A percentile compares a stretch with the other conserved stretches of the same genome.
These are phyloP conservation scores for Mucor mucedo DNA, from an alignment of 371 early-diverging fungal genomes.

Conservation along the genomic window DNA sequence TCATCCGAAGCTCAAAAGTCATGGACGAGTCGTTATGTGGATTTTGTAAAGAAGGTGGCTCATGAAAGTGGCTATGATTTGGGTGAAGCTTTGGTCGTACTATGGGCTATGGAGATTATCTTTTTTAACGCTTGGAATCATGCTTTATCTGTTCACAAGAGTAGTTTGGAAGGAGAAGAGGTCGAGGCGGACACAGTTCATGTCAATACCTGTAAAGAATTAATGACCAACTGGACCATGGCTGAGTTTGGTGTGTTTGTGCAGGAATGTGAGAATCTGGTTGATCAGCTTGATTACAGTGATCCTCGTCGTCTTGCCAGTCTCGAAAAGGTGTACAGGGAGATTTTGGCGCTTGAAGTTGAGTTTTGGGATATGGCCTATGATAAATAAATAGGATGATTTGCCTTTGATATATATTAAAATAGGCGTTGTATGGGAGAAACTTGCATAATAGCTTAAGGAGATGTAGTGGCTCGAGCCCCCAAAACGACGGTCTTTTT, in stretches of 20 bases:
- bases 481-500: too few relatives aligned
- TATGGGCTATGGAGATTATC: slow-evolving; percentile 37
- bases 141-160: slow-evolving; percentile 15
- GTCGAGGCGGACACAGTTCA: slow-evolving; percentile 8
- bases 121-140: slow-evolving; percentile 30
- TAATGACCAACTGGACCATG: slow-evolving; percentile 31
- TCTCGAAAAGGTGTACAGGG: slow-evolving; percentile 27
- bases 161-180: neutral
- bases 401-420: too few relatives aligned
- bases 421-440: too few relatives aligned
- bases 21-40: slow-evolving; percentile 28
- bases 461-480: too few relatives aligned
- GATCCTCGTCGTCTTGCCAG: slow-evolving; percentile 23
- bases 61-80: slow-evolving; percentile 30
- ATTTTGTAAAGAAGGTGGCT: slow-evolving; percentile 32
- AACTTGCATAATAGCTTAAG: too few relatives aligned
- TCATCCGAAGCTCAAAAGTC: slow-evolving; percentile 14
- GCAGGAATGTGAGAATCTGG: slow-evolving; percentile 23
- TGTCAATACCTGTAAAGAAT: slow-evolving; percentile 23
- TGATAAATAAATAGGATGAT: neutral
- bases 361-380: slow-evolving; percentile 37
- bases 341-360: slow-evolving; percentile 27
- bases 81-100: slow-evolving; percentile 30
- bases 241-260: slow-evolving; percentile 30
- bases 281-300: slow-evolving; percentile 14